Conservation (phyloP, 768 basidiomycete species). For the Lactifluus pinguis region DNA sequence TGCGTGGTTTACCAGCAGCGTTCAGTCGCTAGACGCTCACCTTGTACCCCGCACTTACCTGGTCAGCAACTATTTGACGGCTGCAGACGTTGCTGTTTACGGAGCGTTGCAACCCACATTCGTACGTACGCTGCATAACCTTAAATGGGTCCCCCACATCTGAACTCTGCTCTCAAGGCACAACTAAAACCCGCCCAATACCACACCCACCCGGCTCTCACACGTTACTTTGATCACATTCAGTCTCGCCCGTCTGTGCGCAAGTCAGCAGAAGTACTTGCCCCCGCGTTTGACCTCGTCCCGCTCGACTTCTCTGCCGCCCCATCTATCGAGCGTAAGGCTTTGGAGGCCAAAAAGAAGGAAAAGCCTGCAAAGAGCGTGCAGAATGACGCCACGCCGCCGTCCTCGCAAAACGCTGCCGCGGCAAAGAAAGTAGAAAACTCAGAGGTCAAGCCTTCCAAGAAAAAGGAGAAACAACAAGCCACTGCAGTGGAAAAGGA, state of each 20-base stretch:
- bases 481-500: slow-evolving; percentile 31
- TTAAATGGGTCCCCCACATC: background rate
- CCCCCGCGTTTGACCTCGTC: slow-evolving; percentile 48
- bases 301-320: slow-evolving; percentile 67
- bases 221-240: slow-evolving; percentile 93
- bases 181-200: slow-evolving; percentile 64
- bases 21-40: slow-evolving; percentile 60
- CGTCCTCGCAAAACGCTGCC: slow-evolving; percentile 22
- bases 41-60: slow-evolving; percentile 77
- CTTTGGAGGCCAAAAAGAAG: slow-evolving; percentile 70
- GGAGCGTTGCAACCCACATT: slow-evolving; percentile 77
- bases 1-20: slow-evolving; percentile 1
- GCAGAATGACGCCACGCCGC: slow-evolving; percentile 21
- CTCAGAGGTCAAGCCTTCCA: slow-evolving; percentile 27
- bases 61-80: slow-evolving; percentile 75
- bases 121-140: slow-evolving; percentile 48
- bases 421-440: slow-evolving; percentile 51
- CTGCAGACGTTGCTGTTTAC: slow-evolving; percentile 87
- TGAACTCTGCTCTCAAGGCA: slow-evolving; percentile 35
- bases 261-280: slow-evolving; percentile 41
- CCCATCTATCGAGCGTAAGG: slow-evolving; percentile 65
- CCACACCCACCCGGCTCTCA: slow-evolving; percentile 71
- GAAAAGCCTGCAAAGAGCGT: slow-evolving; percentile 41
- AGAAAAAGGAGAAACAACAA: slow-evolving; percentile 38
- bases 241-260: slow-evolving; percentile 63